Evolutionary conservation across 306 rosid genomes (phyloP).

Genomic region (Cicer pinnatifidum): DNA sequence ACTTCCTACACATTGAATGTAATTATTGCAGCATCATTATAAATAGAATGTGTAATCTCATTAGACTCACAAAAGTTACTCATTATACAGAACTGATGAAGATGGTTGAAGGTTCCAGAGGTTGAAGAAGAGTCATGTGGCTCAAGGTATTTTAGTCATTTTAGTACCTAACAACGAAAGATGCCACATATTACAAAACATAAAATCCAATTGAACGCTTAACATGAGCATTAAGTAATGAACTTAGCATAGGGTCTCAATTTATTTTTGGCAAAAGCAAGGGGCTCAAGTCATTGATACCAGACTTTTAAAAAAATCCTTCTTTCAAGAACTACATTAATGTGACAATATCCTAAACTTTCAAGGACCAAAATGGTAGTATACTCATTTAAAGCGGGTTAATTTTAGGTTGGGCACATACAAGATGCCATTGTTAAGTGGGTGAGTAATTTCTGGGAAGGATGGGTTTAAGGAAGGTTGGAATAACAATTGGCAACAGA

Average conservation of each 20-base stretch:
- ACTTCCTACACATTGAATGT: too few relatives aligned
- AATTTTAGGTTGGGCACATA: background rate
- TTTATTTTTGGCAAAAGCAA: too few relatives aligned
- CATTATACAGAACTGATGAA: background rate
- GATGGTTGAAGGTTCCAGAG: background rate
- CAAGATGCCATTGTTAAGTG: background rate
- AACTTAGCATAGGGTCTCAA: background rate
- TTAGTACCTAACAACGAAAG: slow-evolving; percentile 8
- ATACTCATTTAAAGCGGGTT: background rate
- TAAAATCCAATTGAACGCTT: background rate
- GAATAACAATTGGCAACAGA: background rate
- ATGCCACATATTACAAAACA: background rate
- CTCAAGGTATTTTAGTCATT: slow-evolving; percentile 19
- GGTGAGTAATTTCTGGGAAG: background rate
- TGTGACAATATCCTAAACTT: background rate
- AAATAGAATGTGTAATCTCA: too few relatives aligned
- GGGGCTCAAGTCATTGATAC: background rate
- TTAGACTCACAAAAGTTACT: too few relatives aligned
- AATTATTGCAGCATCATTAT: too few relatives aligned
- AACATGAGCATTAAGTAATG: background rate
- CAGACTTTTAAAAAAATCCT: background rate
- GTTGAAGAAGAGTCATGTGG: background rate
- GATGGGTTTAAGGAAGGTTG: background rate
- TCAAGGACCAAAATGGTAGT: background rate
- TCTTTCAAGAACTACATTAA: background rate